Conservation (phyloP, 345 rosid genomes). For the Acer yangbiense region DNA sequence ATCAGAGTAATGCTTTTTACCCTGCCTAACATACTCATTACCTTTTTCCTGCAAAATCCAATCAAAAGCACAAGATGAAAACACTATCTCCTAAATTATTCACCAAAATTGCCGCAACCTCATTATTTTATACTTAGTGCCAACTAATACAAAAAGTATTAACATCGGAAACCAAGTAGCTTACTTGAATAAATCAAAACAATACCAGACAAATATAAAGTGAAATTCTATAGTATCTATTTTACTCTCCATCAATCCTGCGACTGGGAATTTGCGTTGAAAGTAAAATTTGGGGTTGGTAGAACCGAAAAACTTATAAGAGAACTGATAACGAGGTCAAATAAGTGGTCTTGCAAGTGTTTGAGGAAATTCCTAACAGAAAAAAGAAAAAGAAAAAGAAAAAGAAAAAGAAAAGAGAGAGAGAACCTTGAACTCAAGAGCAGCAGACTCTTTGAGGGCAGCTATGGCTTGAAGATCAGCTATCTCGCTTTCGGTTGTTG, state of each 20-base stretch:
- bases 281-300: background rate
- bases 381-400: conserved; percentile 14
- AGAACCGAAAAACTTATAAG: background rate
- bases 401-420: background rate
- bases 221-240: background rate
- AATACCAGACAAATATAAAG: background rate
- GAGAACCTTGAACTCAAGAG: conserved; percentile 81
- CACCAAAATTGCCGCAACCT: background rate
- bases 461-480: conserved; percentile 70
- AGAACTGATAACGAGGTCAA: background rate
- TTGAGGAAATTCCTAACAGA: background rate
- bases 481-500: conserved; percentile 60
- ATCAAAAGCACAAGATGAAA: background rate
- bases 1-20: conserved; percentile 77
- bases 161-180: background rate
- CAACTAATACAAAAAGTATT: background rate
- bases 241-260: background rate
- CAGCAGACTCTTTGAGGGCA: conserved; percentile 87
- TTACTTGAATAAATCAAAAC: background rate
- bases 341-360: background rate
- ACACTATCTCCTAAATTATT: background rate
- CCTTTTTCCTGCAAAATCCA: conserved; percentile 70
- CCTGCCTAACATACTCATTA: conserved; percentile 80
- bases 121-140: background rate
- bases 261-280: background rate